Conservation (phyloP, 345 rosid genomes). For the Gossypium longicalyx region DNA sequence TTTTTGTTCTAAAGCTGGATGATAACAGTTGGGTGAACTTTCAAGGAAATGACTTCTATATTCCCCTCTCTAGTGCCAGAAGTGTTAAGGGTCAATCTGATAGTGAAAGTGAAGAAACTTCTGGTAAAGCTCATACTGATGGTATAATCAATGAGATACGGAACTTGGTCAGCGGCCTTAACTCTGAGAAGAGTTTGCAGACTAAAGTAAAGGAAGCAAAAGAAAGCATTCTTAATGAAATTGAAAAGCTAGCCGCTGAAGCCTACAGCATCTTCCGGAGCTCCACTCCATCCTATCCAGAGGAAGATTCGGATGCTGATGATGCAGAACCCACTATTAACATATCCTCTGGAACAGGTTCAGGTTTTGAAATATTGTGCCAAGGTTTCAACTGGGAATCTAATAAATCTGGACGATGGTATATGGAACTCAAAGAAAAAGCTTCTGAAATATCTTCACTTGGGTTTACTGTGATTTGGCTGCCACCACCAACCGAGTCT, state of each 20-base stretch:
- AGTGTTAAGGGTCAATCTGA: constrained; percentile 33
- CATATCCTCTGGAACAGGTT: constrained; percentile 70
- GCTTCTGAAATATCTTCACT: constrained; percentile 66
- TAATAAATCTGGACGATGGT: constrained; percentile 84
- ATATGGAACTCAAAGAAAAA: constrained; percentile 66
- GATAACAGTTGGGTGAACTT: constrained; percentile 65
- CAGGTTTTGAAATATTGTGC: constrained; percentile 83
- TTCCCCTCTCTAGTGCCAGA: constrained; percentile 55
- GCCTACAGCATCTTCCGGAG: constrained; percentile 92
- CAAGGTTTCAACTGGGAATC: constrained; percentile 99
- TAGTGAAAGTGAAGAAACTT: constrained; percentile 36
- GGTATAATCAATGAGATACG: constrained; percentile 78
- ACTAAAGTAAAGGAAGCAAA: constrained; percentile 67
- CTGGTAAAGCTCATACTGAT: constrained; percentile 41
- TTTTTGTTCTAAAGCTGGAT: constrained; percentile 75
- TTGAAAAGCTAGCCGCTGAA: constrained; percentile 96
- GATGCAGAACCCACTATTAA: constrained; percentile 36
- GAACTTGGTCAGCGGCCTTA: constrained; percentile 63
- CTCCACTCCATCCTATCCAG: constrained; percentile 54
- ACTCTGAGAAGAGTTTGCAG: constrained; percentile 47
- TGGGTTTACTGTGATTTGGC: constrained; percentile 87
- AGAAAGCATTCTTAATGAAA: constrained; percentile 82
- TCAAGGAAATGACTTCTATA: constrained; percentile 67
- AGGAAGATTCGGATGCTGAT: constrained; percentile 45
- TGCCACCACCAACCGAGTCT: constrained; percentile 96